phyloP scores from a whole-genome alignment of 208 protist species.

The Blechomonas ayalai region DNA sequence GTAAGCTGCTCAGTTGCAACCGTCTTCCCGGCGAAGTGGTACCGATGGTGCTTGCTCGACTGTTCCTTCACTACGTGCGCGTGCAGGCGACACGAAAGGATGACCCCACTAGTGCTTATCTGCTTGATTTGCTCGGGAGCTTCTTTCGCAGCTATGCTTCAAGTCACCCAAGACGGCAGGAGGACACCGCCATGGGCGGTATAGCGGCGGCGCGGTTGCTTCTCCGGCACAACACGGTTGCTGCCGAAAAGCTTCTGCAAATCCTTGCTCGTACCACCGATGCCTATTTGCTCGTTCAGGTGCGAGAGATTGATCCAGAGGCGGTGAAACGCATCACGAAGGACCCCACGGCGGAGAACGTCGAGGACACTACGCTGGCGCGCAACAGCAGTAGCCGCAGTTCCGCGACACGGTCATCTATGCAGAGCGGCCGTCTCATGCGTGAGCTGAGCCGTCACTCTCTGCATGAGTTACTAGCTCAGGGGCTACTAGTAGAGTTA shows the following conservation, averaged over 20 bases:
- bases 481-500: conserved; percentile 59
- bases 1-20: conserved; percentile 85
- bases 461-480: conserved; percentile 73
- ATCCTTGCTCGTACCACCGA: conserved; percentile 57
- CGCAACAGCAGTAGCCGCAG: conserved; percentile 16
- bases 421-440: conserved; percentile 68
- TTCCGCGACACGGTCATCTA: conserved; percentile 47
- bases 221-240: conserved; percentile 21
- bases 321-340: conserved; percentile 20
- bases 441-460: conserved; percentile 79
- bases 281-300: conserved; percentile 61
- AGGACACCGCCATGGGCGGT: conserved; percentile 44
- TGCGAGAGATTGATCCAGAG: conserved; percentile 84
- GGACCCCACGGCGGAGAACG: conserved; percentile 6
- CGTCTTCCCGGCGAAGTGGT: conserved; percentile 50
- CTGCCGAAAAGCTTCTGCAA: conserved; percentile 37
- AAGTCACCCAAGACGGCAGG: conserved; percentile 66
- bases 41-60: conserved; percentile 43
- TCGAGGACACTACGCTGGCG: conserved; percentile 8
- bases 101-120: conserved; percentile 27
- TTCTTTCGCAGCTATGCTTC: conserved; percentile 82
- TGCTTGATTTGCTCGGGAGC: conserved; percentile 52
- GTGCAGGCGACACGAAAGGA: conserved; percentile 20
- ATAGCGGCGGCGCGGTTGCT: conserved; percentile 49
- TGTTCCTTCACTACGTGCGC: conserved; percentile 55